Evolutionary conservation across 2,329 filamentous ascomycete species (phyloP).

Genomic region (Diaporthe sp.): DNA sequence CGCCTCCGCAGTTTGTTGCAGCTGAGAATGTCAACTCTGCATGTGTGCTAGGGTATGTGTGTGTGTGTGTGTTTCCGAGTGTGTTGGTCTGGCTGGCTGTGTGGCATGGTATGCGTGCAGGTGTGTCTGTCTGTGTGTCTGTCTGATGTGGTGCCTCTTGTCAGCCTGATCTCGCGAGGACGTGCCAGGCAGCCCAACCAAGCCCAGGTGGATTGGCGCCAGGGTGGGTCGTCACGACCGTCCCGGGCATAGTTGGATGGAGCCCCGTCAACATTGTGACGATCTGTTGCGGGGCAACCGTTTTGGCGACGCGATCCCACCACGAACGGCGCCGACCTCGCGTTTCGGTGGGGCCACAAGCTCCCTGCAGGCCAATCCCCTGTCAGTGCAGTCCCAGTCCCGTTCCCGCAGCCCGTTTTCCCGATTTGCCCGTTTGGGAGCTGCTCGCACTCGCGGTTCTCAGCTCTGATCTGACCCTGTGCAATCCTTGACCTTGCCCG

Average conservation of each 20-base stretch:
- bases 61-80: background rate
- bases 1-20: slow-evolving; percentile 11
- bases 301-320: slow-evolving; percentile 18
- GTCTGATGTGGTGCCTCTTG: slow-evolving; percentile 1
- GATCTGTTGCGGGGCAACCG: slow-evolving; percentile 21
- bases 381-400: background rate
- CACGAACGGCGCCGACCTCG: slow-evolving; percentile 15
- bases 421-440: background rate
- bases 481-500: slow-evolving; percentile 9
- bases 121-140: background rate
- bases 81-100: background rate
- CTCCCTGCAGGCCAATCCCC: slow-evolving; percentile 11
- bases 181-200: slow-evolving; percentile 11
- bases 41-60: slow-evolving; percentile 3
- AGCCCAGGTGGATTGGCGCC: slow-evolving; percentile 9
- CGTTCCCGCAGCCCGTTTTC: background rate
- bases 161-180: slow-evolving; percentile 24
- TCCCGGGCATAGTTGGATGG: background rate
- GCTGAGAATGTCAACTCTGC: slow-evolving; percentile 25
- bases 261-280: slow-evolving; percentile 25
- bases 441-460: no score
- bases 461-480: background rate
- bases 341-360: slow-evolving; percentile 17
- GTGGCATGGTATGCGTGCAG: background rate
- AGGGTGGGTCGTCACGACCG: background rate